Conservation (phyloP, 768 basidiomycete species). For the Suillus subaureus region DNA sequence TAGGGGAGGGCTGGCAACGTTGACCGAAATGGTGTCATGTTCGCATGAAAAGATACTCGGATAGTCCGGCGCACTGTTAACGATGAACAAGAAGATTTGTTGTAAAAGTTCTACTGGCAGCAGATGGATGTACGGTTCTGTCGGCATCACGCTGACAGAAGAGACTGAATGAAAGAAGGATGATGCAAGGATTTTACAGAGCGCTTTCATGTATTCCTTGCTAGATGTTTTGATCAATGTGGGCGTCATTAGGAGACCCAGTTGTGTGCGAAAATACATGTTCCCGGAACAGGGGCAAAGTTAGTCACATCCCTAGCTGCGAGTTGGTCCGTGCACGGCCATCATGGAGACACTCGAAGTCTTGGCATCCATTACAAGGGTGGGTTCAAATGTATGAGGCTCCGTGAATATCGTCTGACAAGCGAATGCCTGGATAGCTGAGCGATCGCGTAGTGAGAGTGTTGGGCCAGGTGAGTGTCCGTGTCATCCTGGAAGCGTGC, state of each 20-base stretch:
- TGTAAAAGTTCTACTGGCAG: not conserved
- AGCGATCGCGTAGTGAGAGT: constrained; percentile 69
- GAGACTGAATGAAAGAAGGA: not conserved
- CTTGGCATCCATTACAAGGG: constrained; percentile 56
- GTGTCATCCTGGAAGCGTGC: not conserved
- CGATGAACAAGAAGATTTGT: not conserved
- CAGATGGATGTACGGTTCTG: not conserved
- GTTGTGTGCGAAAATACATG: no score
- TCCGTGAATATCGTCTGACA: constrained; percentile 8
- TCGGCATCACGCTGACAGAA: not conserved
- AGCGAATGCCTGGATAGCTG: constrained; percentile 44
- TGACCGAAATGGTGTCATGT: not conserved
- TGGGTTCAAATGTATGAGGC: constrained; percentile 27
- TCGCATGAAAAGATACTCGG: not conserved
- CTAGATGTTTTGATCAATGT: not conserved
- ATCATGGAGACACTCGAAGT: constrained; percentile 54
- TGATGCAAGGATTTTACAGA: not conserved
- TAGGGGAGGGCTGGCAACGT: not conserved
- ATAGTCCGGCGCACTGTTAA: not conserved
- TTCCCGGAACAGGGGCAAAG: not conserved
- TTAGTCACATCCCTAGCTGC: not conserved
- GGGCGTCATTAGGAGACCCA: not conserved
- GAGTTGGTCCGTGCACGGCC: not conserved
- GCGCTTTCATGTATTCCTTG: not conserved
- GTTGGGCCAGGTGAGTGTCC: constrained; percentile 72